Evolutionary conservation across 495 filamentous ascomycete genomes (phyloP).

Genomic region (Penicillium ochrochloron): DNA sequence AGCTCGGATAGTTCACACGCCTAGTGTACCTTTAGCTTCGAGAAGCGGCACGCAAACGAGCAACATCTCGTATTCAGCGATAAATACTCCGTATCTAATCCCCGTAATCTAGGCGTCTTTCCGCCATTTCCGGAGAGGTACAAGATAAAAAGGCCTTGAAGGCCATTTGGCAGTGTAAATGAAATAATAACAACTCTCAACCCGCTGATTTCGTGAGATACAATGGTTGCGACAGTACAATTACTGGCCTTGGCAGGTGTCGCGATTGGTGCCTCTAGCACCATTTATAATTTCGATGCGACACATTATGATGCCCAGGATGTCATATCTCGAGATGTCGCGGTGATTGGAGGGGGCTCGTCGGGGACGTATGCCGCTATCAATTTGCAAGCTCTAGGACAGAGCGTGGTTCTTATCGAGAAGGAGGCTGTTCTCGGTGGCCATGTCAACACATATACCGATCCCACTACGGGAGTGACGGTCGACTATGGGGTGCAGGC

Average conservation of each 20-base stretch:
- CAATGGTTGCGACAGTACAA: background rate
- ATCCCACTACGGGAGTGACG: slow-evolving; percentile 39
- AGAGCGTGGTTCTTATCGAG: slow-evolving; percentile 51
- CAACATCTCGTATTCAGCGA: background rate
- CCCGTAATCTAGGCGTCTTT: background rate
- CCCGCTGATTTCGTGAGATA: background rate
- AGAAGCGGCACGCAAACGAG: background rate
- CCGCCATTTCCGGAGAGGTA: background rate
- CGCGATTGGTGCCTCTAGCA: background rate
- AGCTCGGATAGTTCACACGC: background rate
- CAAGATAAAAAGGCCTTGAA: too few species aligned
- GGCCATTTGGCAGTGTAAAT: too few species aligned
- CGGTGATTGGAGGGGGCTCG: slow-evolving; percentile 54
- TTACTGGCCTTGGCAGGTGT: background rate
- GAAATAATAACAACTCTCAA: background rate
- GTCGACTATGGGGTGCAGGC: slow-evolving; percentile 50
- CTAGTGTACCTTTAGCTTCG: background rate
- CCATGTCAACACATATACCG: slow-evolving; percentile 47
- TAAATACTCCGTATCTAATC: background rate
- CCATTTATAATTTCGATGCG: background rate
- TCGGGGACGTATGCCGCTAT: slow-evolving; percentile 54
- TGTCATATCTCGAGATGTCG: slow-evolving; percentile 39
- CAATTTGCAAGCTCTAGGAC: slow-evolving; percentile 42
- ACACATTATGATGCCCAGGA: slow-evolving; percentile 10
- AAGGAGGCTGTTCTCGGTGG: slow-evolving; percentile 46